Base-by-base conservation (phyloP, 2,329 filamentous ascomycete genomes). In the Huntiella omanensis region DNA sequence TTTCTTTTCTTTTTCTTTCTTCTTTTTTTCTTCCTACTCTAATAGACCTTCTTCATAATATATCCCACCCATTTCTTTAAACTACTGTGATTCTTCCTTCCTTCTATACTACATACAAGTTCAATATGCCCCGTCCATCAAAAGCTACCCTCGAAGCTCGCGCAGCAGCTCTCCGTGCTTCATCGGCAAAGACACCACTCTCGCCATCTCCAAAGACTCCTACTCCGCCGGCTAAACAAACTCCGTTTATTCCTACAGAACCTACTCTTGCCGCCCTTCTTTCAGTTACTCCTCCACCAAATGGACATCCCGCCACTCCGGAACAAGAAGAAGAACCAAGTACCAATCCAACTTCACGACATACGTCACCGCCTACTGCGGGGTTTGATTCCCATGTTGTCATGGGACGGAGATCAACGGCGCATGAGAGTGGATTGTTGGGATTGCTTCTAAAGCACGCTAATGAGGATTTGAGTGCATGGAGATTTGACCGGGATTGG, bases 401-500 rank as follows among this genome's bases (percentile, higher is more conserved):
- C 8, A 10, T 28, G 22, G 22, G 22, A 28, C 22, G 22, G 22
- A 28, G 7, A 28, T 28, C 22, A 28, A 28, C 22, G 22, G 22
- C 22, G 6, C 22, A 28, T 28, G 22, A 47, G n/a, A 40, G 43
- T 15, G 44, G 45, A 16, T 32, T 47, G 3, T 37, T 49, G 34
- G 49, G 37, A 6, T 40, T 52, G 10, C 40, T 52, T 3, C 43
- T 51, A 2, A 48, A 49, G 17, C 65, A 68, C 53, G 55, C 65
- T 43, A 52, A 55, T 10, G 63, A 68, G 46, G 65, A 68, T 45
- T 59, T 67, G 40, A 54, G 53, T 1, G 64, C 64, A 0, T 67
- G 67, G 48, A 54, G 56, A 1, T 60, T 64, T 45, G 65, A 68
- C 48, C 49, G 64, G 4, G 59, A 62, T n/a, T 67, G 62, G 53